These are phyloP conservation scores for Didymella exigua DNA, from an alignment of 2,329 filamentous ascomycete species.

Conservation along the genomic window DNA sequence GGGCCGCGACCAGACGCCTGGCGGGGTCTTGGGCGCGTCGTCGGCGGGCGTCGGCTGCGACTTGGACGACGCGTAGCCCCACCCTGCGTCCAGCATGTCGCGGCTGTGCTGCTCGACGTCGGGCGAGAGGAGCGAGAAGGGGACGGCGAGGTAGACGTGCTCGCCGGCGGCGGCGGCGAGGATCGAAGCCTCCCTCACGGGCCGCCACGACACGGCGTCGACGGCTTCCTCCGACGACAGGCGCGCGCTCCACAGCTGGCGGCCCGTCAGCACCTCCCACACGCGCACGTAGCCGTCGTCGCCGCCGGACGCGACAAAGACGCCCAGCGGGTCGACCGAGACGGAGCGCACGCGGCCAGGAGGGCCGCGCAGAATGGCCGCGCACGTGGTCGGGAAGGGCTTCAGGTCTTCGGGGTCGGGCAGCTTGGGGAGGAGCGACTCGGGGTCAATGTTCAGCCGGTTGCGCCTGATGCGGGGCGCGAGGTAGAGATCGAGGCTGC, in stretches of 20 bases:
- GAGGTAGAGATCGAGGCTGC: conserved; percentile 93
- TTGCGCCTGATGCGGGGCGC: conserved; percentile 91
- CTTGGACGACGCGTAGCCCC: conserved; percentile 82
- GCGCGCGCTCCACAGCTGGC: conserved; percentile 84
- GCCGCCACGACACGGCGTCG: conserved; percentile 87
- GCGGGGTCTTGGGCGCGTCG: conserved; percentile 70
- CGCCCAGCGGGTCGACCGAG: conserved; percentile 81
- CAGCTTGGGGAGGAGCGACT: conserved; percentile 88
- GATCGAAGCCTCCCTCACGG: conserved; percentile 77
- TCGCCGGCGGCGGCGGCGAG: conserved; percentile 85
- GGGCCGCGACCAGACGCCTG: conserved; percentile 84
- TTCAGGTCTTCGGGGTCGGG: conserved; percentile 91
- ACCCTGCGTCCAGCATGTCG: conserved; percentile 83
- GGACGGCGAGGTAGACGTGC: conserved; percentile 82
- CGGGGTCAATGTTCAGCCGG: conserved; percentile 94
- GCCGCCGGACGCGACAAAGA: conserved; percentile 87
- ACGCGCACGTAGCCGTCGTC: conserved; percentile 92
- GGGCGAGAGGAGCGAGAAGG: conserved; percentile 67
- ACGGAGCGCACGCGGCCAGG: conserved; percentile 85
- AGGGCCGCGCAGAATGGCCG: conserved; percentile 86
- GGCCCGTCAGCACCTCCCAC: conserved; percentile 85
- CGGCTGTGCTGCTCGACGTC: conserved; percentile 76
- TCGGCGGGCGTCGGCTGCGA: conserved; percentile 57
- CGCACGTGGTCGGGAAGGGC: conserved; percentile 90
- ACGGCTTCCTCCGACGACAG: conserved; percentile 79